Base-by-base conservation (phyloP, 768 basidiomycete species). In the Thelephora ganbajun region DNA sequence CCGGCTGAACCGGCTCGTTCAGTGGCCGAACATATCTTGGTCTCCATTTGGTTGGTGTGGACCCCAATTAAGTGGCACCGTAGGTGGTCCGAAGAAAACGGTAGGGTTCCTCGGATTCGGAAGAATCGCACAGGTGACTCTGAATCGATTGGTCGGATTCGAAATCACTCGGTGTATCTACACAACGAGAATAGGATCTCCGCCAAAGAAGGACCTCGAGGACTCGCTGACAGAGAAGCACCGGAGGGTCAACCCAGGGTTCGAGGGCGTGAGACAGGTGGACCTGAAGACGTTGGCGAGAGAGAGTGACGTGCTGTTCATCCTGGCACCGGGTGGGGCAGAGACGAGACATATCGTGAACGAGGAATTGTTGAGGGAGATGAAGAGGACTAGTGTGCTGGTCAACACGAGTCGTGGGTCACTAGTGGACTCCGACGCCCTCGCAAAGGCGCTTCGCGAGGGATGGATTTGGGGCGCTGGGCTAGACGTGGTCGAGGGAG, bases 31-130 rank as follows among this genome's bases (percentile, higher is more conserved):
- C 35, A 75, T 74, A 52, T 70, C 69, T 18, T 98, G 92, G 86
- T 65, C 78, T 0, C 94, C 93, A 0, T 92, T 90, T 63, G 66
- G 70, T 11, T 76, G 93, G 54, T 90, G 87, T 54, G 93, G 94
- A 0, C 84, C 78, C 1, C 88, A 91, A 59, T 64, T 87, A 16
- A 80, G 82, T 63, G 63, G 79, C 0, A 70, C 72, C 1, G 48
- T 57, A 1, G 55, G 67, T 13, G 67, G 73, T 6, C 71, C 71
- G 2, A 71, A 60, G 6, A 77, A 81, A 37, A 93, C 81, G 1
- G 77, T 81, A 2, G 92, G 90, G 1, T 96, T 98, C 66, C 69
- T 98, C 30, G 96, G 96, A 11, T 97, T 98, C 55, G 94, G 94
- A 5, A 79, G 94, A 20, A 98, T 98, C 55, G 79, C 91, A 0